These are phyloP conservation scores for Colletotrichum chlorophyti DNA, from an alignment of 2,329 filamentous ascomycete species.

Conservation along the genomic window DNA sequence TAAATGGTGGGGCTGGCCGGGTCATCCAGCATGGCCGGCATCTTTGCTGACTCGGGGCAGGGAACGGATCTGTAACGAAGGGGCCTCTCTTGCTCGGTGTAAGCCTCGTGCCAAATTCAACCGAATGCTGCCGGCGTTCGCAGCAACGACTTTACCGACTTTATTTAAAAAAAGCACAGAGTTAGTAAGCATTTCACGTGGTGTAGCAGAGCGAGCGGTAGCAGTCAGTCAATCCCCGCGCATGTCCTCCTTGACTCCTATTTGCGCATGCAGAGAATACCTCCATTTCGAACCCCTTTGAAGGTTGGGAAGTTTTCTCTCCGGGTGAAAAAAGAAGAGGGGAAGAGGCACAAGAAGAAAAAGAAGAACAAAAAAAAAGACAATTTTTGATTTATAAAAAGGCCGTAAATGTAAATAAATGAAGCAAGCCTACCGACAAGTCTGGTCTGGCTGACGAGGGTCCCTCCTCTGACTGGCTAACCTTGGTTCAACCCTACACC, in stretches of 20 bases:
- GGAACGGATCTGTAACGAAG: conserved; percentile 1
- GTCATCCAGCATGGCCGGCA: conserved; percentile 83
- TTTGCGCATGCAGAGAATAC: neutral
- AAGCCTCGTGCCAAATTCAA: neutral
- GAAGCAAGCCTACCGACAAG: conserved; percentile 29
- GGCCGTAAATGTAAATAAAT: too few species aligned
- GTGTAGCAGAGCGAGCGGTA: conserved; percentile 8
- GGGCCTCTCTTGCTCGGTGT: neutral
- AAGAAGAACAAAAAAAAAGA: neutral
- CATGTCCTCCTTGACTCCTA: neutral
- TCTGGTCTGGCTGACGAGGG: neutral
- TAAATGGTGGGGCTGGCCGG: conserved; percentile 74
- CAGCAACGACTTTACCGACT: conserved; percentile 4
- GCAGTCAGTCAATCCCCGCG: neutral
- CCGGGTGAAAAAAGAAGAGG: neutral
- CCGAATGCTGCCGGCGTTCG: neutral
- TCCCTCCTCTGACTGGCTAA: neutral
- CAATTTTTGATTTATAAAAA: conserved; percentile 24
- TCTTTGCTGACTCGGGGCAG: conserved; percentile 45
- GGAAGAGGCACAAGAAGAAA: too few species aligned
- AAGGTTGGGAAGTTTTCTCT: too few species aligned
- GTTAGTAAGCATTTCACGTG: conserved; percentile 27
- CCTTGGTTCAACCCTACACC: neutral
- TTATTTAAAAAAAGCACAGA: neutral
- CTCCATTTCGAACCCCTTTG: neutral